Conservation (phyloP, 352 stramenopile species). For the Plasmopara halstedii region DNA sequence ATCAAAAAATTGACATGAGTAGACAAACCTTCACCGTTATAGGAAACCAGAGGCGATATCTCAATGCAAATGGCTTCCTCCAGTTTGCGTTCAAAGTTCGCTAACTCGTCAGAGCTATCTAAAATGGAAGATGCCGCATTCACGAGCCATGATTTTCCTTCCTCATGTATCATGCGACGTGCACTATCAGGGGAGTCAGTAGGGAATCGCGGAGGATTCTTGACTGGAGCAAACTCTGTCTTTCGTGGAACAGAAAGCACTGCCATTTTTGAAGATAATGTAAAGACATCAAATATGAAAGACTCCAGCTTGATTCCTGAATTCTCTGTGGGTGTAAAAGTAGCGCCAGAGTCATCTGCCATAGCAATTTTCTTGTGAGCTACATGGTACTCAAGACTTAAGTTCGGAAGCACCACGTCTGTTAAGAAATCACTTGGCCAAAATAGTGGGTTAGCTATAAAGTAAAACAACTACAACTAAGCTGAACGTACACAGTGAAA, state of each 20-base stretch:
- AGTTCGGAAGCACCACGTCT: constrained; percentile 77
- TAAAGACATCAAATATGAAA: constrained; percentile 99
- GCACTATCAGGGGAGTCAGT: constrained; percentile 79
- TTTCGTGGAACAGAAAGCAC: constrained; percentile 87
- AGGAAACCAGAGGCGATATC: constrained; percentile 72
- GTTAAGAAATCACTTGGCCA: constrained; percentile 27
- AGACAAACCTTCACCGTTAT: constrained; percentile 67
- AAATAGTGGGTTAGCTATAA: not conserved
- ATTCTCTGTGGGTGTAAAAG: constrained; percentile 70
- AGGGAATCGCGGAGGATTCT: constrained; percentile 69
- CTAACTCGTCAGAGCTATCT: constrained; percentile 6
- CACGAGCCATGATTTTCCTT: constrained; percentile 61
- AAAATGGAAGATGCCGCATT: constrained; percentile 33
- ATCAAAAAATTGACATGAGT: constrained; percentile 20
- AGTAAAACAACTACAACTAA: not conserved
- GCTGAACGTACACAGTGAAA: constrained; percentile 86
- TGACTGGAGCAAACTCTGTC: constrained; percentile 88
- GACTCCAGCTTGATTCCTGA: constrained; percentile 98
- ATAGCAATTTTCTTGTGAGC: constrained; percentile 97
- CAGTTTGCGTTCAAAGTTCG: constrained; percentile 32
- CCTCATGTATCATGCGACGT: constrained; percentile 45
- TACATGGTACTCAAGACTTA: constrained; percentile 93
- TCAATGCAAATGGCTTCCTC: constrained; percentile 32
- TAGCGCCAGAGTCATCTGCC: constrained; percentile 75
- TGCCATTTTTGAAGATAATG: constrained; percentile 88